A percentile compares a stretch with the other conserved stretches of the same genome.
phyloP scores from a whole-genome alignment of 192 early-diverging fungal genomes.

The Backusella macrospora region DNA sequence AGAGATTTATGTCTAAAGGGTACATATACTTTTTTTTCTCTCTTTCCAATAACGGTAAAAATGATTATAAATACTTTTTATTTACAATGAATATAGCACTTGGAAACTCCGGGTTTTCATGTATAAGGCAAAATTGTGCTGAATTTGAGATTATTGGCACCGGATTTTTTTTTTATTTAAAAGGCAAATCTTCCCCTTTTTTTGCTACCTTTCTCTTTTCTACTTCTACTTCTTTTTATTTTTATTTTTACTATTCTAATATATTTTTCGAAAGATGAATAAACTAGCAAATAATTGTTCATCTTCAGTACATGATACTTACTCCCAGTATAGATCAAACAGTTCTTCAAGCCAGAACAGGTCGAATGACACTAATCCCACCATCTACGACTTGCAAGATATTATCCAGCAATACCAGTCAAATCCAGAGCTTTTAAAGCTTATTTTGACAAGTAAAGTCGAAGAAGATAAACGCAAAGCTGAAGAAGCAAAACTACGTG shows the following conservation, averaged over 20 bases:
- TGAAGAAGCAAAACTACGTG: constrained; percentile 58
- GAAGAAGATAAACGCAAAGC: constrained; percentile 61
- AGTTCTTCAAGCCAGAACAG: background rate
- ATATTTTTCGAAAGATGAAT: background rate
- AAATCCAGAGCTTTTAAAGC: constrained; percentile 56
- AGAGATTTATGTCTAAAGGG: background rate
- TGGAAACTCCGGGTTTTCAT: constrained; percentile 17
- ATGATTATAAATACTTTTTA: constrained; percentile 9
- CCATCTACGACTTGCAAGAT: constrained; percentile 53
- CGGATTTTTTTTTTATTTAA: constrained; percentile 5
- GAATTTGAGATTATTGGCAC: background rate
- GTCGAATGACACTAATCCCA: constrained; percentile 20
- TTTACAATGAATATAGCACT: background rate
- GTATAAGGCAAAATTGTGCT: constrained; percentile 9
- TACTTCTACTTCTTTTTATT: background rate
- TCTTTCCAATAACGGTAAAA: constrained; percentile 9
- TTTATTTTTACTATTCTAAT: background rate
- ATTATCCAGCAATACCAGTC: constrained; percentile 51
- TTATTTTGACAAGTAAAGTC: constrained; percentile 59
- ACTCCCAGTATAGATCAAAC: background rate
- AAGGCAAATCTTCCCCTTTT: background rate
- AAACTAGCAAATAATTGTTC: background rate
- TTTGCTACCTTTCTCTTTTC: background rate
- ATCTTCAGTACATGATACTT: constrained; percentile 1
- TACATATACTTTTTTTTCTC: background rate